Percentiles rank a stretch among this genome's conserved stretches.
phyloP scores from a whole-genome alignment of 495 filamentous ascomycete genomes.

The Xylaria flabelliformis region DNA sequence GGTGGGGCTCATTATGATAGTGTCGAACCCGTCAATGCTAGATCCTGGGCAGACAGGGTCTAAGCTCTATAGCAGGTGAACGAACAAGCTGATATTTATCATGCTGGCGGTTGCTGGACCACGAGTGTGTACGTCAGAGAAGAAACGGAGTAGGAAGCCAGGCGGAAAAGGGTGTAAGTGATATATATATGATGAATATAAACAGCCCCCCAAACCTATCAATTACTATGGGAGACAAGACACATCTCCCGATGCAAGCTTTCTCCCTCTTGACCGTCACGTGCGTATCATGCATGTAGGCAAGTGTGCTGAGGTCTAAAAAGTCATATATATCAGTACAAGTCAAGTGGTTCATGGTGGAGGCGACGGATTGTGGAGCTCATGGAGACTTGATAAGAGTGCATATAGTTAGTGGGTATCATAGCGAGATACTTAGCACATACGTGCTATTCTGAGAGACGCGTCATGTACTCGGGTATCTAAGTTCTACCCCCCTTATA shows the following conservation, averaged over 20 bases:
- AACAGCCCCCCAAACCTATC: not conserved
- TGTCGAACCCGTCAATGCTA: not conserved
- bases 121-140: not conserved
- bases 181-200: not conserved
- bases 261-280: not conserved
- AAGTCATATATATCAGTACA: not conserved
- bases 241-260: conserved; percentile 1
- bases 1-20: conserved; percentile 15
- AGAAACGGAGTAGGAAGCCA: not conserved
- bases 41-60: conserved; percentile 5
- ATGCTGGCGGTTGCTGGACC: not conserved
- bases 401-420: not conserved
- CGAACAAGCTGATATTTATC: not conserved
- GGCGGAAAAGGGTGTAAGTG: not conserved
- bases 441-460: not conserved
- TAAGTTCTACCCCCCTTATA: not conserved
- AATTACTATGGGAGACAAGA: not conserved
- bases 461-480: not conserved
- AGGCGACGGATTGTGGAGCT: not conserved
- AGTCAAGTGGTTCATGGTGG: not conserved
- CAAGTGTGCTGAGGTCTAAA: not conserved
- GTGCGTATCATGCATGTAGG: not conserved
- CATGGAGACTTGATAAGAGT: not conserved
- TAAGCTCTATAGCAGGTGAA: not conserved
- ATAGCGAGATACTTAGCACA: not conserved